Evolutionary conservation across 768 basidiomycete species (phyloP), one percentile per base, ranked within the genome.

Genomic region (Strobilomyces dryophilus): DNA sequence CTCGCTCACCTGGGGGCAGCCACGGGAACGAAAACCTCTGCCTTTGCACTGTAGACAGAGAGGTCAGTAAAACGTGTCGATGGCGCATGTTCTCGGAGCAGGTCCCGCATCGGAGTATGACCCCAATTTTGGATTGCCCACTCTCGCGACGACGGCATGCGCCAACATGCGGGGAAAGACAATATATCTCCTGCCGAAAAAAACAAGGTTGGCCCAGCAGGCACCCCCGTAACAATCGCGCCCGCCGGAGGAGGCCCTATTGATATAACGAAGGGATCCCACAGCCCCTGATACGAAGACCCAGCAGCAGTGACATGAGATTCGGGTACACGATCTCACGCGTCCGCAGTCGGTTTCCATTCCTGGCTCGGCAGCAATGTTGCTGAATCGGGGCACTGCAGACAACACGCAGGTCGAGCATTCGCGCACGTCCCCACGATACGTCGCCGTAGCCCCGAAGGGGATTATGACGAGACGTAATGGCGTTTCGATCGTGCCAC

Each of bases 1-100:
- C 7, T 7, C 47, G 66, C 81, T 61, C 59, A 89, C 89, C 89
- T 91, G 20, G 93, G 92, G n/a, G 89, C 88, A 34, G 86, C 79
- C 54, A 92, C 73, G 45, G 94, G 92, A 55, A 83, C 76, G 71
- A 95, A 95, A 24, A 97, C 94, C 68, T 95, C 92, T 17, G 91
- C 92, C 15, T 78, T 73, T 1, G 79, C 75, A 68, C 88, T 90
- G 73, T 51, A 56, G 32, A 34, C 31, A 50, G n/a, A 43, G 45
- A 32, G 9, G 47, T 67, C 39, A 66, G 59, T 53, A 14, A 35
- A 55, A 45, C 61, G 55, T 58, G 61, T 52, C 37, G 14, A 20
- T 0, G 21, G 58, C 60, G 51, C 60, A 46, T 58, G 56, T 42
- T 17, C 24, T 3, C 24, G 24, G 24, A 18, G 26, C 41, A 21